A percentile compares a stretch with the other conserved stretches of the same genome.
phyloP scores from a whole-genome alignment of 305 asterid species.

The Caryopteris hybrid region DNA sequence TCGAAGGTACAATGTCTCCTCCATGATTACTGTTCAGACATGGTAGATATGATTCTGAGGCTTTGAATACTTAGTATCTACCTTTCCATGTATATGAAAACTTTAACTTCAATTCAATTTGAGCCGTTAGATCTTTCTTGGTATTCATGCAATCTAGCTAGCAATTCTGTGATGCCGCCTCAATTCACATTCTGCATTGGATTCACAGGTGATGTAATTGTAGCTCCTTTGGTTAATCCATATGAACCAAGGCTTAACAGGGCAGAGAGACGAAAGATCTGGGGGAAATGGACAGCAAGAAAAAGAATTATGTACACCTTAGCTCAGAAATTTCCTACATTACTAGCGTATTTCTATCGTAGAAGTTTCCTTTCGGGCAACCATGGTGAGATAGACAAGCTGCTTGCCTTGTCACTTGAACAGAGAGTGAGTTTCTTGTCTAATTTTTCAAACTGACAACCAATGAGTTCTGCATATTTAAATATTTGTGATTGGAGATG shows the following conservation, averaged over 20 bases:
- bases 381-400: slow-evolving; percentile 53
- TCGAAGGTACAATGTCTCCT: not conserved
- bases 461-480: not conserved
- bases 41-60: too few relatives aligned
- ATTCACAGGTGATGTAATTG: slow-evolving; percentile 78
- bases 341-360: slow-evolving; percentile 58
- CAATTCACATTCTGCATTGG: not conserved
- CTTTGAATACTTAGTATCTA: too few relatives aligned
- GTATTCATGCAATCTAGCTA: too few relatives aligned
- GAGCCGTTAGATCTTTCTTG: too few relatives aligned
- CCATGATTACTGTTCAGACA: too few relatives aligned
- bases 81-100: too few relatives aligned
- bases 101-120: too few relatives aligned
- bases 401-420: slow-evolving; percentile 58
- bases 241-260: slow-evolving; percentile 76
- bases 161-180: slow-evolving; percentile 10
- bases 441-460: not conserved
- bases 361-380: slow-evolving; percentile 74
- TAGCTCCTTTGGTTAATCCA: slow-evolving; percentile 91
- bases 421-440: slow-evolving; percentile 42
- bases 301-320: slow-evolving; percentile 54
- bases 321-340: slow-evolving; percentile 57
- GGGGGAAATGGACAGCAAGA: slow-evolving; percentile 64
- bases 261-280: slow-evolving; percentile 67
- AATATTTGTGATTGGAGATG: slow-evolving; percentile 10